Conservation (phyloP, 2,329 filamentous ascomycete species). For the Dactylella cylindrospora region DNA sequence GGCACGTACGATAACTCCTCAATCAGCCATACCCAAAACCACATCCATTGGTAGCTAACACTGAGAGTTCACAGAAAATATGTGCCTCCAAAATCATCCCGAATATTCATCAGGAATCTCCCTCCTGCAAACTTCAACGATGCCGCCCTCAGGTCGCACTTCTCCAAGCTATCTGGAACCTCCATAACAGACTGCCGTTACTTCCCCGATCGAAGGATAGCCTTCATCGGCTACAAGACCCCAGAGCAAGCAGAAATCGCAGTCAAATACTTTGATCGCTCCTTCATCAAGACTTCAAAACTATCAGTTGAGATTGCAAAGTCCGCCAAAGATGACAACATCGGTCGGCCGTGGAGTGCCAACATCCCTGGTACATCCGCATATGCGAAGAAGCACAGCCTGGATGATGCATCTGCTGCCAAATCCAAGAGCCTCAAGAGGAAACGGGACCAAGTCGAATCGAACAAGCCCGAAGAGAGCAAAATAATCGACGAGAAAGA, state of each 20-base stretch:
- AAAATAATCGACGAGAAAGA: constrained; percentile 58
- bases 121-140: constrained; percentile 77
- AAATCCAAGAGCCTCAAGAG: constrained; percentile 61
- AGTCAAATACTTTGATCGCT: constrained; percentile 91
- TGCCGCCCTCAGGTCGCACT: constrained; percentile 84
- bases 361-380: constrained; percentile 48
- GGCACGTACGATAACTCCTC: constrained; percentile 39
- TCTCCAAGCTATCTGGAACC: constrained; percentile 65
- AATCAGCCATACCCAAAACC: constrained; percentile 24
- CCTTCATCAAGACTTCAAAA: constrained; percentile 94
- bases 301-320: constrained; percentile 85
- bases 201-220: constrained; percentile 84
- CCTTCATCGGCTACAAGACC: constrained; percentile 90
- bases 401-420: constrained; percentile 11
- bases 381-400: constrained; percentile 49
- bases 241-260: constrained; percentile 77
- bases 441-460: constrained; percentile 62
- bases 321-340: constrained; percentile 58
- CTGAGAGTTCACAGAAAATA: constrained; percentile 8
- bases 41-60: constrained; percentile 36
- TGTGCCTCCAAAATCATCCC: constrained; percentile 58
- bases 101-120: constrained; percentile 76
- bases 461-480: constrained; percentile 35
- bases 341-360: constrained; percentile 52
- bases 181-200: constrained; percentile 89